Evolutionary conservation across 371 early-diverging fungal species (phyloP).

Genomic region (Vittaforma corneae): DNA sequence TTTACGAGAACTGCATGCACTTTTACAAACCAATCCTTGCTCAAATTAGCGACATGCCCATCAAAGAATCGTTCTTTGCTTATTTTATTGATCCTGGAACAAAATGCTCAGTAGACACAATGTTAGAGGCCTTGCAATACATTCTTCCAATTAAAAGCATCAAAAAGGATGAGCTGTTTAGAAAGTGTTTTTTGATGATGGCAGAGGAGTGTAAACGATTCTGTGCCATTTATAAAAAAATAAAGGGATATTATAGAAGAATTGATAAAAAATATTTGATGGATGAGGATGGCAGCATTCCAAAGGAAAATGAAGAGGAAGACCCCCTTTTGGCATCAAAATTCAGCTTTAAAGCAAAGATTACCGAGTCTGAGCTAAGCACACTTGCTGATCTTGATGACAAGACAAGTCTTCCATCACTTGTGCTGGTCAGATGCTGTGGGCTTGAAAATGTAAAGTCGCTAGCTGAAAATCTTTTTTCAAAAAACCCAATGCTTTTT

Average conservation of each 20-base stretch:
- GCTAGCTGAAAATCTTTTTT: background rate
- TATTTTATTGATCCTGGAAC: background rate
- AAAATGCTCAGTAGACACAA: background rate
- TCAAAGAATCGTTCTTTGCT: background rate
- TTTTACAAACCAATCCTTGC: background rate
- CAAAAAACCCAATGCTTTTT: background rate
- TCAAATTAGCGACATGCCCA: background rate
- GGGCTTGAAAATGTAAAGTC: background rate
- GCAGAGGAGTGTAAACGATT: background rate
- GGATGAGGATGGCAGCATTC: no score
- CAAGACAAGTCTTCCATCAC: background rate
- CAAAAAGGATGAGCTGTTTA: background rate
- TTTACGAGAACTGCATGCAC: background rate
- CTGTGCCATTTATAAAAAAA: background rate
- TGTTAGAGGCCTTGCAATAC: background rate
- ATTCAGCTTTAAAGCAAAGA: no score
- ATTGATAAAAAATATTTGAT: no score
- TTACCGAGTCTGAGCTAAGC: background rate
- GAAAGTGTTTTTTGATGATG: background rate
- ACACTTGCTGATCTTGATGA: background rate
- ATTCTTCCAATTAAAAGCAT: no score
- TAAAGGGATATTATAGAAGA: background rate
- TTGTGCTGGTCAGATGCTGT: background rate
- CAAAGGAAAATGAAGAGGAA: no score
- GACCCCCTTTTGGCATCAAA: no score